phyloP scores from a whole-genome alignment of 176 grass and related monocot genomes.

The Eleusine indica region DNA sequence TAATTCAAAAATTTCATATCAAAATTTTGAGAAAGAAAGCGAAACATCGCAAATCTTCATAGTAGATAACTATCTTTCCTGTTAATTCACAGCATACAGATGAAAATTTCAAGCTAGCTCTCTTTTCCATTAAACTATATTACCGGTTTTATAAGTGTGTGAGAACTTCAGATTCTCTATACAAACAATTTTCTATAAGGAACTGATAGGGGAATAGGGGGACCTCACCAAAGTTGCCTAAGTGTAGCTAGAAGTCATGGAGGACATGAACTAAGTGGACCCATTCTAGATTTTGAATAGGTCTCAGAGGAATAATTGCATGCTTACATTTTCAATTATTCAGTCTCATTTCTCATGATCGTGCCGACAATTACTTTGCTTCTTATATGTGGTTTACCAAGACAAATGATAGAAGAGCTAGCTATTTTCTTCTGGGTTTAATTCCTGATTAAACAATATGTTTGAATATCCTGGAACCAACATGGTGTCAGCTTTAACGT shows the following conservation, averaged over 20 bases:
- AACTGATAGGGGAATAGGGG: not conserved
- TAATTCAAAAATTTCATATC: slow-evolving; percentile 28
- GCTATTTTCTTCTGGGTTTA: slow-evolving; percentile 7
- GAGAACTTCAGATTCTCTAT: not conserved
- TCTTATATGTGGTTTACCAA: not conserved
- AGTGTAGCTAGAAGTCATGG: slow-evolving; percentile 31
- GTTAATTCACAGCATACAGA: not conserved
- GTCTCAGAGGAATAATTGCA: slow-evolving; percentile 39
- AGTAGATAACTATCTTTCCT: not conserved
- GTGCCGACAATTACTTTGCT: not conserved
- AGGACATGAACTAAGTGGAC: slow-evolving; percentile 24
- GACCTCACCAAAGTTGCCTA: slow-evolving; percentile 6
- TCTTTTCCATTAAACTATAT: not conserved
- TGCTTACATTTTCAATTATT: slow-evolving; percentile 25
- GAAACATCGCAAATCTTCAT: not conserved
- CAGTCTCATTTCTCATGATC: slow-evolving; percentile 3
- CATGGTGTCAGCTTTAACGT: not conserved
- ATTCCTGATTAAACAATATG: slow-evolving; percentile 31
- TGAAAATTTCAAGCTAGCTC: not conserved
- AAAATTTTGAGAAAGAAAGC: not conserved
- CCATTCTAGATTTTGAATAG: slow-evolving; percentile 35
- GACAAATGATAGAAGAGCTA: not conserved
- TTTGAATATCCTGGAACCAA: slow-evolving; percentile 10
- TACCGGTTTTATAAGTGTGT: not conserved
- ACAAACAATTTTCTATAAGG: not conserved